Evolutionary conservation across 2,329 filamentous ascomycete species (phyloP), one percentile per base, ranked within the genome.

Genomic region (Paraconiothyrium brasiliense): DNA sequence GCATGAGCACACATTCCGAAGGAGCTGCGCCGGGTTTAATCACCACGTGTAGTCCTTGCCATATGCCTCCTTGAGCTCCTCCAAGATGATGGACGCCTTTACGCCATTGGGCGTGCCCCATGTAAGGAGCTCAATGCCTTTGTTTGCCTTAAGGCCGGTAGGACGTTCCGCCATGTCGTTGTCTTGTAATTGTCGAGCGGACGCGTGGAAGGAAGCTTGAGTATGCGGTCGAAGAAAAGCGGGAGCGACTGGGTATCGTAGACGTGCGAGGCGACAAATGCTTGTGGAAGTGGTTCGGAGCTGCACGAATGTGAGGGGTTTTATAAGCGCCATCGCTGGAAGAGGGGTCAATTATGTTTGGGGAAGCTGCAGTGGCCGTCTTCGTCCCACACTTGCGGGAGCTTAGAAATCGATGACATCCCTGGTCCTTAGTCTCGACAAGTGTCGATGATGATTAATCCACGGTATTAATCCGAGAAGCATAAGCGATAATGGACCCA

Each of bases 41-140:
- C 43, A 46, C 48, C 49, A 59, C 46, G 47, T 44, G 27, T 58
- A 58, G 37, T 49, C 61, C 59, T 66, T 74, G 56, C 86, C 87
- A 63, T 91, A 90, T 13, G 85, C 85, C n/a, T 84, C 87, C 68
- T 87, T 88, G 54, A 90, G 80, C 78, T 91, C 89, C 72, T 91
- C 89, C 43, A 90, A 84, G 22, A 90, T 70, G 65, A 90, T 86
- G 60, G 83, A 85, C 35, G 80, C 82, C 72, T 90, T 90, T 78
- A 81, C 79, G 70, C 79, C 80, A 69, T 82, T 82, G 35, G 80
- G 80, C 7, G 80, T 82, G 47, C 82, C 80, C 64, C 81, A 85
- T 0, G 87, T 90, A 35, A 90, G 79, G 62, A 90, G 84, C 79
- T 90, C 88, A 62, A 90, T 87, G 76, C 88, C 88, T 55, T 85